Evolutionary conservation across 1,284 basidiomycete genomes (phyloP).

Genomic region (Tylopilus sp.): DNA sequence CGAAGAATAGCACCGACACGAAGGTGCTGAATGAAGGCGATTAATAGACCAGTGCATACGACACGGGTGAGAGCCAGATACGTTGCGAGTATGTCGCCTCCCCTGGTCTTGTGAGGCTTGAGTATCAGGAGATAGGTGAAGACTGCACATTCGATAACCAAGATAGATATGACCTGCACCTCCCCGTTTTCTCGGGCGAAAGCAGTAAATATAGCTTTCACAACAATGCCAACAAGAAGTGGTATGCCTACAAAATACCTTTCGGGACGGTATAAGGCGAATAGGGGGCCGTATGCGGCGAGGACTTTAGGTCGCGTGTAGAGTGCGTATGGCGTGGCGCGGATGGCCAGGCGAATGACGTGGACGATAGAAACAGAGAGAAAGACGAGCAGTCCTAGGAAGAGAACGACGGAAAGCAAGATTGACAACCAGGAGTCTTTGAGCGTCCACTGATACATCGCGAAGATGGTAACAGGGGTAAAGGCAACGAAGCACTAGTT

Average conservation of each 20-base stretch:
- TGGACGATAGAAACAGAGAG: conserved; percentile 45
- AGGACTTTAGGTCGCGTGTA: conserved; percentile 37
- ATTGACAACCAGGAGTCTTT: conserved; percentile 79
- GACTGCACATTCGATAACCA: conserved; percentile 65
- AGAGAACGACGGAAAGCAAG: conserved; percentile 61
- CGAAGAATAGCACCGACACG: conserved; percentile 66
- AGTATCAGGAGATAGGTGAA: conserved; percentile 54
- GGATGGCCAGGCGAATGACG: conserved; percentile 43
- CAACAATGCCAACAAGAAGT: conserved; percentile 52
- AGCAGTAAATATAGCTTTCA: conserved; percentile 71
- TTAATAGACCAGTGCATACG: conserved; percentile 57
- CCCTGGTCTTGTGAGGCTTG: conserved; percentile 53
- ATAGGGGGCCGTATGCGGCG: conserved; percentile 46
- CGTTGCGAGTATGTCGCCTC: conserved; percentile 59
- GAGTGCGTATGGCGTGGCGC: conserved; percentile 37
- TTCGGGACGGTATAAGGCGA: conserved; percentile 50
- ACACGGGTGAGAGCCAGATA: conserved; percentile 64
- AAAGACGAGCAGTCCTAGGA: conserved; percentile 52
- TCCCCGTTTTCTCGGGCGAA: conserved; percentile 64
- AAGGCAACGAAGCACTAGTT: conserved; percentile 58
- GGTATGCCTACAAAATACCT: conserved; percentile 59
- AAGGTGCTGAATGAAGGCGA: conserved; percentile 64
- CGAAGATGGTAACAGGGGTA: conserved; percentile 71
- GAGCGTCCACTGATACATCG: conserved; percentile 86
- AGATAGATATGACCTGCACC: conserved; percentile 67